Evolutionary conservation across 2,329 filamentous ascomycete species (phyloP), one percentile per base, ranked within the genome.

Genomic region (Sclerotinia minor): DNA sequence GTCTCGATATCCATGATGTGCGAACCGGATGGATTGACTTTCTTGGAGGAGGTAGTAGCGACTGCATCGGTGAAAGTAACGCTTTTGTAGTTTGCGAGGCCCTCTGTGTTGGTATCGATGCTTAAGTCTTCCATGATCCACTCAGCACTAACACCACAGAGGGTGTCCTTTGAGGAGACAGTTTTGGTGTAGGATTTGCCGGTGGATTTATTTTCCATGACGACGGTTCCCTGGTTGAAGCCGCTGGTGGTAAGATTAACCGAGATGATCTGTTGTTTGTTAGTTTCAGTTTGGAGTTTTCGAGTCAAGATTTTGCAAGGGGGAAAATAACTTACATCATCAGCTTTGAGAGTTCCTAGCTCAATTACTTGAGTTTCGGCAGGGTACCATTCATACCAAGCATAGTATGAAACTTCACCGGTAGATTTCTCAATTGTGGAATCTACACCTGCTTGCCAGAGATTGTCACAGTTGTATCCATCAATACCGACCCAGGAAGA

Each of bases 361-460:
- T 54, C 50, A 75, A 86, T 86, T 73, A 83, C 80, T 71, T 83
- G 81, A 26, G 84, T 81, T 69, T 81, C 81, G 73, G 85, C 81
- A 1, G 85, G 85, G 72, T 81, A 85, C 85, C 84, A 87, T 74
- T 87, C 85, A 72, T 84, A 87, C 84, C 85, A 87, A 17, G 84
- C 83, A 64, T 83, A 80, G 72, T 81, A 87, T 11, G 74, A 78
- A 1, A 81, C 19, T 53, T 35, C 41, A 44, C 70, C 69, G 38
- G 77, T 77, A 29, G 59, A 50, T 26, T 79, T 70, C 21, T 54
- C 26, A 58, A 83, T 76, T 59, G 80, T 81, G 73, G 85, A 84
- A 87, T 63, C 59, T 7, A 63, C 76, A 24, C 85, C 85, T 0
- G 84, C 83, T 74, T 87, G 84, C 9, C 87, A 77, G 65, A 87